These are phyloP conservation scores for Schizosaccharomyces lindneri DNA, from an alignment of 805 yeast genomes.

Conservation along the genomic window DNA sequence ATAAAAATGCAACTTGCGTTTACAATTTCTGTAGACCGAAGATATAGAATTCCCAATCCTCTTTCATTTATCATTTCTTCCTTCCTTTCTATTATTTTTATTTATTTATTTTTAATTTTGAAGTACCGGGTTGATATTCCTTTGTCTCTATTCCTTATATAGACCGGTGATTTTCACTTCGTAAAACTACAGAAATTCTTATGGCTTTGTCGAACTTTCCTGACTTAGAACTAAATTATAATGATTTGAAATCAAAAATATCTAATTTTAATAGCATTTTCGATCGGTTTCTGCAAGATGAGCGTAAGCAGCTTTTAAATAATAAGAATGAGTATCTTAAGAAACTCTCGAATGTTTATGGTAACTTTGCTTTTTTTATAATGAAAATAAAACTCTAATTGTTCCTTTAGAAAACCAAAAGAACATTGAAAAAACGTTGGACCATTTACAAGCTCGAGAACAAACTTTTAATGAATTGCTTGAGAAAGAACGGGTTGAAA, in stretches of 20 bases:
- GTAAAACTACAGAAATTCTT: background rate
- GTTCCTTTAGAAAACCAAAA: background rate
- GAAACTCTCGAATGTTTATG: constrained; percentile 7
- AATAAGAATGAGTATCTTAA: constrained; percentile 8
- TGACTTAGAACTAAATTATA: constrained; percentile 13
- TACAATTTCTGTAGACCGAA: no score
- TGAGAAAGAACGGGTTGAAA: constrained; percentile 10
- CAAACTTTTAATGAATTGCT: constrained; percentile 11
- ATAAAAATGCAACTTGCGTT: no score
- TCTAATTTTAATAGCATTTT: constrained; percentile 18
- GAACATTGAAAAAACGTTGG: background rate
- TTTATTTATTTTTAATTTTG: no score
- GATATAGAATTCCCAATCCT: no score
- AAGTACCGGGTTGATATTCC: no score
- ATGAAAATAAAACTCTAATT: background rate
- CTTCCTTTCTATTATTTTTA: no score
- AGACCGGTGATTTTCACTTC: background rate
- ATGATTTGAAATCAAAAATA: constrained; percentile 17
- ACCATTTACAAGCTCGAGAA: constrained; percentile 8
- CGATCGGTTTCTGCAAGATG: constrained; percentile 15
- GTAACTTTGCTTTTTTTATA: constrained; percentile 3
- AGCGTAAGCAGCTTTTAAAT: constrained; percentile 12
- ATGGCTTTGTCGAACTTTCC: constrained; percentile 12
- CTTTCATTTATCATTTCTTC: no score
- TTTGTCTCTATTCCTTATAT: no score